A percentile compares a stretch with the other conserved stretches of the same genome.
Conservation (phyloP, 1,284 basidiomycete genomes). For the Puccinia coronata region DNA sequence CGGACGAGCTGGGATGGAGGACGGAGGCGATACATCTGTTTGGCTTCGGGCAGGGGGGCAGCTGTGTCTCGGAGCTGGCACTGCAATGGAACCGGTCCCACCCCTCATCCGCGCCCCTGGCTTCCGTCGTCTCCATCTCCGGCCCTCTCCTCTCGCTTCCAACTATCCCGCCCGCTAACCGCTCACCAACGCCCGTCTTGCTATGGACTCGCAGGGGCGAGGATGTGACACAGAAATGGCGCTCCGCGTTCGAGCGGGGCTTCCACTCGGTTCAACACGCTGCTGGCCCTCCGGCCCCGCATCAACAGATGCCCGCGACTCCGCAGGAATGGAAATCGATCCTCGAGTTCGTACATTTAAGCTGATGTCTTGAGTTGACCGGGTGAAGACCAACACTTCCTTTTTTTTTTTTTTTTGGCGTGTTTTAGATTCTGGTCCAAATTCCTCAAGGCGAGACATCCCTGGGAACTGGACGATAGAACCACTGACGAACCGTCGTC, state of each 20-base stretch:
- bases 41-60: constrained; percentile 86
- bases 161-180: constrained; percentile 62
- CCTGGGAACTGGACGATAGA: constrained; percentile 49
- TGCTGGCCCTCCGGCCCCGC: constrained; percentile 1
- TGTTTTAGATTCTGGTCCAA: constrained; percentile 51
- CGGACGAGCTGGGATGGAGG: constrained; percentile 68
- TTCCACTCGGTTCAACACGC: constrained; percentile 19
- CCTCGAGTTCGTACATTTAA: constrained; percentile 25
- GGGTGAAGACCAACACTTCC: no score
- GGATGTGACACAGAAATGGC: constrained; percentile 15
- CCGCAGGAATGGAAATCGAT: constrained; percentile 46
- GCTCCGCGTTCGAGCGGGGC: constrained; percentile 16
- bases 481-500: neutral
- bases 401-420: neutral
- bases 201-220: constrained; percentile 37
- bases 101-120: constrained; percentile 61
- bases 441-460: constrained; percentile 33
- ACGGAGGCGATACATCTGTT: constrained; percentile 74
- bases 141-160: constrained; percentile 76
- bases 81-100: constrained; percentile 63
- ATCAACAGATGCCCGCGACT: constrained; percentile 15
- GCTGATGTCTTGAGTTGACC: no score
- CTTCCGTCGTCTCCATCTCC: constrained; percentile 70
- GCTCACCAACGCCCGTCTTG: constrained; percentile 65
- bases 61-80: constrained; percentile 71